Evolutionary conservation across 257 asterid genomes (phyloP).

Genomic region (Solanum raphanifolium): DNA sequence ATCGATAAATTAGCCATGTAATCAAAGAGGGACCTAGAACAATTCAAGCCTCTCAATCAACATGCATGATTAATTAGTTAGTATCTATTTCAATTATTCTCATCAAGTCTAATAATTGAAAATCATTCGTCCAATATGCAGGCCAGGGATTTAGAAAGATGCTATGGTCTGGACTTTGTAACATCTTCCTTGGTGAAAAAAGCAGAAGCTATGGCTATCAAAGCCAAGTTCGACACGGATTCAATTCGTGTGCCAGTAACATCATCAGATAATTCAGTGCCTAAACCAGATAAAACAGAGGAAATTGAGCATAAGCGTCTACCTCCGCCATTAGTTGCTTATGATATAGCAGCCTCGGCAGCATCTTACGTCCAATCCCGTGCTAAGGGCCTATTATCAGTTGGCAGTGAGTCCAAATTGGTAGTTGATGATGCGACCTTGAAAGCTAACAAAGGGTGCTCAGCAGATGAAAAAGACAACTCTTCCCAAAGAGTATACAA

Average conservation of each 20-base stretch:
- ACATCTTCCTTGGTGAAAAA: conserved; percentile 78
- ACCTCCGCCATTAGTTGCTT: conserved; percentile 41
- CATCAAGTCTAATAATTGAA: neutral
- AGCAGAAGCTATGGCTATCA: conserved; percentile 47
- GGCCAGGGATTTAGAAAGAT: conserved; percentile 58
- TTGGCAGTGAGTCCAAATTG: conserved; percentile 15
- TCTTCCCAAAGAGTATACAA: conserved; percentile 12
- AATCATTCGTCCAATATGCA: conserved; percentile 19
- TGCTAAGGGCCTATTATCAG: conserved; percentile 24
- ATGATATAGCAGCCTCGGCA: conserved; percentile 76
- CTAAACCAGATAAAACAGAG: conserved; percentile 1
- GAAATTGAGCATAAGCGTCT: conserved; percentile 7
- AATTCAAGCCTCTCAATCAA: neutral
- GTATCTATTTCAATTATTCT: neutral
- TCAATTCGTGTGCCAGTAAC: conserved; percentile 6
- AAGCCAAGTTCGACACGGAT: conserved; percentile 29
- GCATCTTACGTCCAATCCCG: conserved; percentile 62
- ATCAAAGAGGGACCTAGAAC: neutral
- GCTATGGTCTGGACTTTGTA: conserved; percentile 54
- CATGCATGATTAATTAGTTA: neutral
- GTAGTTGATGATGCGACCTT: neutral
- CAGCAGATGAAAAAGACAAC: conserved; percentile 8
- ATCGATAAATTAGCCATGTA: neutral
- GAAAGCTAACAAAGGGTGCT: neutral
- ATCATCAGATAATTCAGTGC: neutral